A percentile compares a stretch with the other conserved stretches of the same genome.
phyloP scores from a whole-genome alignment of 371 early-diverging fungal genomes.

The Conidiobolus incongruus region DNA sequence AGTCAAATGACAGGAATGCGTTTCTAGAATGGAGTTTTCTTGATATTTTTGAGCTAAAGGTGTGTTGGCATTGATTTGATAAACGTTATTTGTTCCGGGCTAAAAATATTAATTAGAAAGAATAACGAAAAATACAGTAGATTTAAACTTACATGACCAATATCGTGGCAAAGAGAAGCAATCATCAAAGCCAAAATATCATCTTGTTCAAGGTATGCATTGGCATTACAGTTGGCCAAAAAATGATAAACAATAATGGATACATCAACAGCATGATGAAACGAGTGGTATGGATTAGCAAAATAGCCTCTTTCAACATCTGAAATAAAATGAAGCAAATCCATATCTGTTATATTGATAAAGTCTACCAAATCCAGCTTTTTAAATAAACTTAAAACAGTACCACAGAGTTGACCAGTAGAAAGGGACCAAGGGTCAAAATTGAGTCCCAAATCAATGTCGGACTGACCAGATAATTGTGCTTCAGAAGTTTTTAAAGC shows the following conservation, averaged over 20 bases:
- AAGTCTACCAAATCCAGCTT: neutral
- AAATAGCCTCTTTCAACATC: constrained; percentile 62
- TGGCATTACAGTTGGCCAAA: constrained; percentile 30
- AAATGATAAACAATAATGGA: constrained; percentile 52
- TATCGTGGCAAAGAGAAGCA: constrained; percentile 73
- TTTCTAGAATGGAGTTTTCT: constrained; percentile 63
- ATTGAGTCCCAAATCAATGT: neutral
- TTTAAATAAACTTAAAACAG: neutral
- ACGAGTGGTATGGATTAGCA: constrained; percentile 70
- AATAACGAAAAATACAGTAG: neutral
- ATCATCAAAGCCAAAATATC: constrained; percentile 54
- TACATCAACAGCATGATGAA: constrained; percentile 75
- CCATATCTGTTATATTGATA: constrained; percentile 2
- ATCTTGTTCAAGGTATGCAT: constrained; percentile 28
- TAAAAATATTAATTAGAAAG: constrained; percentile 9
- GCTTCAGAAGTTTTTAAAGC: constrained; percentile 1
- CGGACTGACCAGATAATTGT: neutral
- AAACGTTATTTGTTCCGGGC: constrained; percentile 80
- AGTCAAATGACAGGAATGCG: constrained; percentile 53
- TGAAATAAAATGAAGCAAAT: constrained; percentile 52
- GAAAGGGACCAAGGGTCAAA: constrained; percentile 3
- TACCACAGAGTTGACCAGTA: neutral
- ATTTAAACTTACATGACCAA: constrained; percentile 52
- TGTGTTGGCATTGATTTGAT: constrained; percentile 62
- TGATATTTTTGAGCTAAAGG: constrained; percentile 40